Conservation (phyloP, 1,284 basidiomycete genomes). For the Schizophyllum commune region DNA sequence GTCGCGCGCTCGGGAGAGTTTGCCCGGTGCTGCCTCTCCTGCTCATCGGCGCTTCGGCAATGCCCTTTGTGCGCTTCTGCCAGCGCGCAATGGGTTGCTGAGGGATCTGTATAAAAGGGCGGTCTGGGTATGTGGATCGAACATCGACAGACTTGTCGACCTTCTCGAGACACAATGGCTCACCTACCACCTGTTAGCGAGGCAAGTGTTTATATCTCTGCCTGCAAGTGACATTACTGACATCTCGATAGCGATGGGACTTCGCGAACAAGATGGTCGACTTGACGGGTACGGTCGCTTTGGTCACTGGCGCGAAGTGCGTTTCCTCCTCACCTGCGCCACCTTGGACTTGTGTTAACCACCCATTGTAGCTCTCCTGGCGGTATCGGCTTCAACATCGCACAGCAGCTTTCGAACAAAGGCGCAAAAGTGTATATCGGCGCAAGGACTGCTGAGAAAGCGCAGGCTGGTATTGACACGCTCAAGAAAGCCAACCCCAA, state of each 20-base stretch:
- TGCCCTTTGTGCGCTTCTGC: too few species aligned
- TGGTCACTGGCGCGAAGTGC: constrained; percentile 5
- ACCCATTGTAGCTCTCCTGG: background rate
- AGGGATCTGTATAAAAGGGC: too few species aligned
- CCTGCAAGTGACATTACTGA: background rate
- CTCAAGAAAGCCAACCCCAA: background rate
- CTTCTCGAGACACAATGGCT: too few species aligned
- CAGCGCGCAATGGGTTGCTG: too few species aligned
- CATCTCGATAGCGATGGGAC: background rate
- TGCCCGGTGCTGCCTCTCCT: too few species aligned
- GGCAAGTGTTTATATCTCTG: too few species aligned
- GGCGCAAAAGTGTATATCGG: constrained; percentile 17
- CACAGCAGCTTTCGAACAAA: constrained; percentile 14
- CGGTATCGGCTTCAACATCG: constrained; percentile 15
- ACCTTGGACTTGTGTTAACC: background rate
- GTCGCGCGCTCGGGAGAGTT: too few species aligned
- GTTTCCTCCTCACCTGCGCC: background rate
- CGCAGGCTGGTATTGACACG: background rate
- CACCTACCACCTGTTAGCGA: too few species aligned
- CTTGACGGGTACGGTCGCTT: background rate
- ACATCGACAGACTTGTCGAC: too few species aligned
- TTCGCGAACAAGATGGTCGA: background rate
- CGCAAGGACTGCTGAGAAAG: background rate
- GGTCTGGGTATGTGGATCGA: too few species aligned
- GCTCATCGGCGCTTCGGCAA: too few species aligned